phyloP scores from a whole-genome alignment of 768 basidiomycete species.

The Tylopilus balloui region DNA sequence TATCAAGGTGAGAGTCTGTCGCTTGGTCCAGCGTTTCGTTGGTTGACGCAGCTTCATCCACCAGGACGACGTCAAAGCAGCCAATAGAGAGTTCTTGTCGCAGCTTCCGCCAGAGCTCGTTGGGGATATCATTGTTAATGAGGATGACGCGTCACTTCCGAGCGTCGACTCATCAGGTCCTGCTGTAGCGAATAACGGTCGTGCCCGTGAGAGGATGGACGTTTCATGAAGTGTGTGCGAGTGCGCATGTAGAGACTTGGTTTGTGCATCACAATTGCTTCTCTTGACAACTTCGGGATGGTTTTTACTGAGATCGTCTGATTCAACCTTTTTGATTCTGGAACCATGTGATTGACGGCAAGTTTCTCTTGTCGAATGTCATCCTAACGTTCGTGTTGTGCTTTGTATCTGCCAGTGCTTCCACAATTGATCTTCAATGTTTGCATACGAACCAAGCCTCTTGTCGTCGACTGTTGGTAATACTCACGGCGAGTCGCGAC shows the following conservation, averaged over 20 bases:
- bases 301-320: neutral
- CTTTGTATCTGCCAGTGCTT: too few relatives aligned
- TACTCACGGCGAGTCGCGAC: too few relatives aligned
- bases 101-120: slow-evolving; percentile 31
- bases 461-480: too few relatives aligned
- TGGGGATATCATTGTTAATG: slow-evolving; percentile 21
- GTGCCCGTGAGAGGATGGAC: slow-evolving; percentile 14
- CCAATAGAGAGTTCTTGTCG: slow-evolving; percentile 36
- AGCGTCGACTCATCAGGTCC: neutral
- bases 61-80: slow-evolving; percentile 33
- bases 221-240: slow-evolving; percentile 6
- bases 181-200: neutral
- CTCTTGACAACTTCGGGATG: neutral
- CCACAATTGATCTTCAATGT: too few relatives aligned
- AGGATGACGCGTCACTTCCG: neutral
- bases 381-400: neutral
- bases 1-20: slow-evolving; percentile 20
- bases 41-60: neutral
- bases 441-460: too few relatives aligned
- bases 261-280: neutral
- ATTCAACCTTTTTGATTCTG: neutral
- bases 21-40: neutral
- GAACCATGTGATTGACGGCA: neutral
- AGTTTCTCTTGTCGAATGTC: neutral
- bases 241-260: neutral